A percentile compares a stretch with the other conserved stretches of the same genome.
Evolutionary conservation across 1,284 basidiomycete genomes (phyloP).

Genomic region (Singerocomus rubriflavus): DNA sequence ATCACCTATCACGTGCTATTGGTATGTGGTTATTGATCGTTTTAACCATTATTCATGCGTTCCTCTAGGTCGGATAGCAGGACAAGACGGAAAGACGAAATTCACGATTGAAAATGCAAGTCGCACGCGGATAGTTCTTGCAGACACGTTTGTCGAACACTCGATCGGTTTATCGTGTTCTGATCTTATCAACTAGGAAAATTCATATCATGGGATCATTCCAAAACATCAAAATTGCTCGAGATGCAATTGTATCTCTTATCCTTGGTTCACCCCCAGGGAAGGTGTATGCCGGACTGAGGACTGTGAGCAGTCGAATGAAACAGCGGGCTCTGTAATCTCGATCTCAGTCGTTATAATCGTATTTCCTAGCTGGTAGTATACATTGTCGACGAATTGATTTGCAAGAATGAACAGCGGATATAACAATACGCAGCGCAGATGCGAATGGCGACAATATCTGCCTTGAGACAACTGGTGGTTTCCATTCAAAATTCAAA

Average conservation of each 20-base stretch:
- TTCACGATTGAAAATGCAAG: slow-evolving; percentile 98
- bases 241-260: slow-evolving; percentile 92
- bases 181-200: slow-evolving; percentile 52
- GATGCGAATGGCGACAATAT: neutral
- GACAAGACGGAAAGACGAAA: slow-evolving; percentile 97
- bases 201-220: slow-evolving; percentile 94
- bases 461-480: neutral
- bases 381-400: slow-evolving; percentile 13
- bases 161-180: neutral
- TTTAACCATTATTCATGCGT: slow-evolving; percentile 3
- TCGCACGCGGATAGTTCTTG: slow-evolving; percentile 93
- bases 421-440: neutral
- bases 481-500: slow-evolving; percentile 1
- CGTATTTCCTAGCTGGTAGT: slow-evolving; percentile 6
- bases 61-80: slow-evolving; percentile 84
- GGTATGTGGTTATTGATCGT: slow-evolving; percentile 45
- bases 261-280: slow-evolving; percentile 96
- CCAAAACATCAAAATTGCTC: slow-evolving; percentile 96
- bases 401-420: neutral
- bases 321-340: slow-evolving; percentile 75
- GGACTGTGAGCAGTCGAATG: slow-evolving; percentile 91
- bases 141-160: slow-evolving; percentile 76
- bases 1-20: slow-evolving; percentile 94
- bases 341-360: slow-evolving; percentile 10
- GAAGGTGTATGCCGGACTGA: slow-evolving; percentile 90